Base-by-base conservation (phyloP, 2,329 filamentous ascomycete species). In the Ramularia endophylla region DNA sequence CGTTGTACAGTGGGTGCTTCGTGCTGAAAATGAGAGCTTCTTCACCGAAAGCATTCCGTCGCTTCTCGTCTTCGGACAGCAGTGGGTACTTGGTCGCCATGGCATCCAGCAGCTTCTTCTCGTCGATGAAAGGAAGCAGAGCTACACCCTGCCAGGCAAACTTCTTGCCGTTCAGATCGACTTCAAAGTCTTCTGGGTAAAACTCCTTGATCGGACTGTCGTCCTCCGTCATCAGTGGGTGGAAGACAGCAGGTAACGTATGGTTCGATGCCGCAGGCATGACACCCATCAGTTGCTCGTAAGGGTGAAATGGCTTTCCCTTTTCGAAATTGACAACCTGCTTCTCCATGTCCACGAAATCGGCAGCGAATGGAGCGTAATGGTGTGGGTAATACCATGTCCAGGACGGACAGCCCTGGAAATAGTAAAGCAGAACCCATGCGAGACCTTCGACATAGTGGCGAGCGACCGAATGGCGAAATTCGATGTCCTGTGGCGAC, bases 331-430 rank as follows among this genome's bases (percentile, higher is more conserved):
- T 71, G 51, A 95, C 78, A 22, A 85, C 74, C 72, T 95, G 80
- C 53, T 87, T 81, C 38, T 74, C 78, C 33, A 98, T 73, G 41
- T 89, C 82, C 44, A 85, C 82, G 63, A 98, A 98, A 64, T 98
- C 92, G 38, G 88, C 85, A 2, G 92, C 92, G 61, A 98, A 98
- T 3, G 94, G 92, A 1, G 92, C 94, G 61, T 98, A 98, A 62
- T 98, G 92, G 59, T 97, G 94, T 0, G 92, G 92, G 60, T 95
- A 98, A 63, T 92, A 98, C 92, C 92, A 98, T 38, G 90, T 94
- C 92, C 94, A 98, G 0, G 88, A 95, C 16, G 92, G 88, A 57
- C 92, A 98, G 18, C 92, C 92, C 65, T 98, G 92, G 65, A 95
- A 95, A 64, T 98, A 98, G 66, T 98, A 98, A 27, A 89, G 73